phyloP scores from a whole-genome alignment of 345 rosid genomes.

The Melaleuca alternifolia region DNA sequence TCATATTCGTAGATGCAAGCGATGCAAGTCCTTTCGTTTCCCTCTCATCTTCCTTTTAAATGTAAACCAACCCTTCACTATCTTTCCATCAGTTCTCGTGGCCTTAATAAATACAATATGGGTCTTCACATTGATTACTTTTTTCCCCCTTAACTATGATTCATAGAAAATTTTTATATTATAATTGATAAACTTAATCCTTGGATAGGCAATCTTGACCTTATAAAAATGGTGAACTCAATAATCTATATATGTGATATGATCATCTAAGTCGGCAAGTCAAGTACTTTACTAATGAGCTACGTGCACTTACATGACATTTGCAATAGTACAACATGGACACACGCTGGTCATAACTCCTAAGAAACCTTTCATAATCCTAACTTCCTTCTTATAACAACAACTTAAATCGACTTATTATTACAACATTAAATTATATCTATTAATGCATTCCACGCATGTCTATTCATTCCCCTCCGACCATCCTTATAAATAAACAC shows the following conservation, averaged over 20 bases:
- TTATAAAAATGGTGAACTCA: neutral
- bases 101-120: too few species aligned
- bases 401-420: neutral
- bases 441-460: neutral
- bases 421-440: neutral
- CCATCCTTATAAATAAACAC: neutral
- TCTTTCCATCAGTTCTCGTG: too few species aligned
- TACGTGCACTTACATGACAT: neutral
- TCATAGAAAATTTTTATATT: too few species aligned
- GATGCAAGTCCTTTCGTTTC: too few species aligned
- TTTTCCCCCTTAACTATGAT: too few species aligned
- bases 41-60: too few species aligned
- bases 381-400: neutral
- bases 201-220: neutral
- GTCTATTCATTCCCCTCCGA: neutral
- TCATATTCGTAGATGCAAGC: too few species aligned
- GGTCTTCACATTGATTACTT: too few species aligned
- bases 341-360: neutral
- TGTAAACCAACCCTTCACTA: too few species aligned
- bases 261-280: neutral
- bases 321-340: neutral
- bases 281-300: neutral
- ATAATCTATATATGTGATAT: neutral
- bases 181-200: too few species aligned
- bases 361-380: neutral